Conservation (phyloP, 208 protist genomes). For the Trypanosoma melophagium region DNA sequence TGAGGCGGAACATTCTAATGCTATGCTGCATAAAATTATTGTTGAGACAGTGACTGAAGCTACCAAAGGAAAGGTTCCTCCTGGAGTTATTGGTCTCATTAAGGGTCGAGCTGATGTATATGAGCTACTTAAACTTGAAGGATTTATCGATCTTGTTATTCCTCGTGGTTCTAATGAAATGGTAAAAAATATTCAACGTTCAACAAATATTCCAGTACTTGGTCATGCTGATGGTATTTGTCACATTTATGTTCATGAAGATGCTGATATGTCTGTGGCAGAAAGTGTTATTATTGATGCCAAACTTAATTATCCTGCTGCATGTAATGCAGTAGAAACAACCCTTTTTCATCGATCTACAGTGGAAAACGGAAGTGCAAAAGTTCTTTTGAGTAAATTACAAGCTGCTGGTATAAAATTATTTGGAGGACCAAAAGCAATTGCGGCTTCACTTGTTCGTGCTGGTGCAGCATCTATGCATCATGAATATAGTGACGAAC, state of each 20-base stretch:
- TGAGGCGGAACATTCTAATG: slow-evolving; percentile 70
- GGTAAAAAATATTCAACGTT: slow-evolving; percentile 85
- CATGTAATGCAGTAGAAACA: slow-evolving; percentile 94
- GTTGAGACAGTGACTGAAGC: slow-evolving; percentile 42
- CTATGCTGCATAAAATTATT: slow-evolving; percentile 51
- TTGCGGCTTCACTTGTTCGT: slow-evolving; percentile 23
- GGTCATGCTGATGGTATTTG: slow-evolving; percentile 96
- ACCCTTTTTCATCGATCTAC: slow-evolving; percentile 80
- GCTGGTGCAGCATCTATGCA: slow-evolving; percentile 34
- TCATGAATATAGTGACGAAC: slow-evolving; percentile 66
- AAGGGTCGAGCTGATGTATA: slow-evolving; percentile 41
- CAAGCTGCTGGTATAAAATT: slow-evolving; percentile 53
- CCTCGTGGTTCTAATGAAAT: slow-evolving; percentile 89
- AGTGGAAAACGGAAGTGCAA: slow-evolving; percentile 27
- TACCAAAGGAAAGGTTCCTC: slow-evolving; percentile 31
- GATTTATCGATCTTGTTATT: slow-evolving; percentile 92
- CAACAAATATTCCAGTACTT: slow-evolving; percentile 89
- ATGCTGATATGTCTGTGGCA: slow-evolving; percentile 67
- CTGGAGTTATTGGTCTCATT: slow-evolving; percentile 58
- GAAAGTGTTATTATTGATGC: slow-evolving; percentile 72
- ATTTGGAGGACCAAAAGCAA: slow-evolving; percentile 40
- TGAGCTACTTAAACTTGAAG: slow-evolving; percentile 57
- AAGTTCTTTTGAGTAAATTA: slow-evolving; percentile 42
- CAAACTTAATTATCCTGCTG: slow-evolving; percentile 94
- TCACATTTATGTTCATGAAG: slow-evolving; percentile 89